Base-by-base conservation (phyloP, 371 early-diverging fungal species). In the Mortierella sp. region DNA sequence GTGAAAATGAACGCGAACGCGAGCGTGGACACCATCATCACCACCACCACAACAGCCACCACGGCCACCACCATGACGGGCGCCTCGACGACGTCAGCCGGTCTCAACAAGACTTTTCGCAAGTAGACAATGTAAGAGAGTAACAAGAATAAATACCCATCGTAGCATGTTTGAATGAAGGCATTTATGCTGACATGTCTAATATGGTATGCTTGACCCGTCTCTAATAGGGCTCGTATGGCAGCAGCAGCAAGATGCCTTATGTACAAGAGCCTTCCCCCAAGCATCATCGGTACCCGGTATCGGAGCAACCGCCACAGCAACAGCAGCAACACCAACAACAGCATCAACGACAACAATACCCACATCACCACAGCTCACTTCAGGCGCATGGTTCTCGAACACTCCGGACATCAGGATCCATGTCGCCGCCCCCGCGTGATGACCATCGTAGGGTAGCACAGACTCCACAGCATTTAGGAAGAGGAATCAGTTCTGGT, bases 401-500 rank as follows among this genome's bases (percentile, higher is more conserved):
- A 40, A 6, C 43, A 64, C 71, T 71, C 37, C 76, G 77, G 37
- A 51, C 28, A 0, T 31, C 74, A 2, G 67, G 70, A 6, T 77
- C 82, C 19, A 77, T 81, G 75, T 81, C 82, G n/a, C 82, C 64
- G 21, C 82, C 64, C 21, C 64, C 82, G 57, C 82, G 74, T 61
- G 75, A 77, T 71, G 82, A 77, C 24, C 77, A 77, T 55, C 75
- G 82, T n/a, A 64, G 19, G 64, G 37, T 0, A 19, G 64, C 11
- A 13, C 61, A 31, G 61, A 34, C 19, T 31, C 61, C 31, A 14
- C 57, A 76, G 48, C 73, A 64, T 64, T n/a, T 55, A 59, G 71
- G 43, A 34, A 19, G 53, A 19, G 8, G 26, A n/a, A 24, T 19
- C 37, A 54, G 61, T 13, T 69, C 64, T 3, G 54, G 64, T 16